Evolutionary conservation across 805 yeast species (phyloP).

Genomic region (Saccharomycopsis javanensis): DNA sequence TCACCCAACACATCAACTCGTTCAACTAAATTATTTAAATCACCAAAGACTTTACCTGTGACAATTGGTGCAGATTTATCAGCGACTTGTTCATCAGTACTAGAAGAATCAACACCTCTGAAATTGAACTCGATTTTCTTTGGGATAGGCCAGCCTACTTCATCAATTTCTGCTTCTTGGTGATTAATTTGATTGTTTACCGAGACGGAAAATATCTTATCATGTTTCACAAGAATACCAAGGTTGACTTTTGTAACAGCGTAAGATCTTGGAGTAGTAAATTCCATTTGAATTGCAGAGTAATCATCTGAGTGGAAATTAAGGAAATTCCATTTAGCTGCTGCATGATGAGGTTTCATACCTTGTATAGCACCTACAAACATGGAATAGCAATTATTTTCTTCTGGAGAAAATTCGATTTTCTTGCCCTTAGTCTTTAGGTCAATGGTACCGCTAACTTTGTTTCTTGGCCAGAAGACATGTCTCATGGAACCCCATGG

Average conservation of each 20-base stretch:
- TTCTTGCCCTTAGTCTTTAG: slow-evolving; percentile 21
- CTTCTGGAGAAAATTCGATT: slow-evolving; percentile 28
- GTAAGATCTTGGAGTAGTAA: slow-evolving; percentile 86
- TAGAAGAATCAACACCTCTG: slow-evolving; percentile 38
- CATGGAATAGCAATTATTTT: slow-evolving; percentile 39
- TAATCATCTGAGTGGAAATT: slow-evolving; percentile 72
- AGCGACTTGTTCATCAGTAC: slow-evolving; percentile 35
- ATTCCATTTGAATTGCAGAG: slow-evolving; percentile 86
- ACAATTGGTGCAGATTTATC: slow-evolving; percentile 29
- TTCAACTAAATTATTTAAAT: slow-evolving; percentile 56
- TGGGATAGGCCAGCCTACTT: slow-evolving; percentile 91
- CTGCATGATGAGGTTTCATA: slow-evolving; percentile 99
- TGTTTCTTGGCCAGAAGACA: slow-evolving; percentile 89
- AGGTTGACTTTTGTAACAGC: slow-evolving; percentile 71
- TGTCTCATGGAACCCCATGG: slow-evolving; percentile 99
- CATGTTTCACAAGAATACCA: slow-evolving; percentile 61
- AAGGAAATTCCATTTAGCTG: slow-evolving; percentile 90
- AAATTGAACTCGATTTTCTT: slow-evolving; percentile 49
- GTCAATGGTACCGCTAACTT: slow-evolving; percentile 51
- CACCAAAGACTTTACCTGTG: slow-evolving; percentile 48
- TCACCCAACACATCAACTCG: slow-evolving; percentile 97
- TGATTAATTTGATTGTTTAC: slow-evolving; percentile 58
- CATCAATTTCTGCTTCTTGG: slow-evolving; percentile 47
- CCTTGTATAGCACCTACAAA: slow-evolving; percentile 96
- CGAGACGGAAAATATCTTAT: slow-evolving; percentile 55